Evolutionary conservation across 2,329 filamentous ascomycete genomes (phyloP).

Genomic region (Cladophialophora immunda): DNA sequence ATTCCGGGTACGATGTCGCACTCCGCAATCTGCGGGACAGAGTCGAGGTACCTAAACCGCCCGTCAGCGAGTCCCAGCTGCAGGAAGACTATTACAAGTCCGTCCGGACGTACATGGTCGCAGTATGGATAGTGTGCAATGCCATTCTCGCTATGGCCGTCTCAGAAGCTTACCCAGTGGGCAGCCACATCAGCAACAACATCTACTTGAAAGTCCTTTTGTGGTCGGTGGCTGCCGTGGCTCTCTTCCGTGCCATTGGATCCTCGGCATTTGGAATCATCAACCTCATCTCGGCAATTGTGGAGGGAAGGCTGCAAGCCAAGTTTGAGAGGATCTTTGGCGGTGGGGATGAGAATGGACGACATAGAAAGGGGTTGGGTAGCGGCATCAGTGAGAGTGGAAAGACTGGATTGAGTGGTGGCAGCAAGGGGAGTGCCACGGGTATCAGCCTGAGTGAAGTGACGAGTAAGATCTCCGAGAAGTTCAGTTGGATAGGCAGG

Average conservation of each 20-base stretch:
- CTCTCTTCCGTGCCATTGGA: constrained; percentile 87
- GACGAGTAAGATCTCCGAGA: constrained; percentile 38
- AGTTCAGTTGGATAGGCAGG: constrained; percentile 34
- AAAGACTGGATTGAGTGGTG: constrained; percentile 34
- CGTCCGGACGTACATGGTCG: constrained; percentile 97
- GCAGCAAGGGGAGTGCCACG: constrained; percentile 25
- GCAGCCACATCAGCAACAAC: constrained; percentile 75
- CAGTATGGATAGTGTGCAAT: constrained; percentile 92
- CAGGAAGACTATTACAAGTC: constrained; percentile 99
- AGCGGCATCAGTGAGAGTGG: constrained; percentile 36
- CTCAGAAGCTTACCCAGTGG: constrained; percentile 80
- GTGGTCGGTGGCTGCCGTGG: constrained; percentile 86
- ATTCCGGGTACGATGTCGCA: constrained; percentile 95
- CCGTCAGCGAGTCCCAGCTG: constrained; percentile 76
- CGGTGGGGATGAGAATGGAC: constrained; percentile 38
- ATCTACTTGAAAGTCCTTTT: constrained; percentile 92
- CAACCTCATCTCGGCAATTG: constrained; percentile 81
- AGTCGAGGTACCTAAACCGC: constrained; percentile 75
- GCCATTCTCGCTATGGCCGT: constrained; percentile 93
- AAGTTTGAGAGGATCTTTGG: constrained; percentile 41
- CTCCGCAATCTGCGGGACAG: constrained; percentile 94
- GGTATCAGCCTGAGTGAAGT: constrained; percentile 37
- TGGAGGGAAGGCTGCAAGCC: constrained; percentile 80
- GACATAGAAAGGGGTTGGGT: constrained; percentile 31
- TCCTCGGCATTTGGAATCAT: constrained; percentile 82